A percentile compares a stretch with the other conserved stretches of the same genome.
Conservation (phyloP, 1,284 basidiomycete species). For the Exsudoporus floridanus region DNA sequence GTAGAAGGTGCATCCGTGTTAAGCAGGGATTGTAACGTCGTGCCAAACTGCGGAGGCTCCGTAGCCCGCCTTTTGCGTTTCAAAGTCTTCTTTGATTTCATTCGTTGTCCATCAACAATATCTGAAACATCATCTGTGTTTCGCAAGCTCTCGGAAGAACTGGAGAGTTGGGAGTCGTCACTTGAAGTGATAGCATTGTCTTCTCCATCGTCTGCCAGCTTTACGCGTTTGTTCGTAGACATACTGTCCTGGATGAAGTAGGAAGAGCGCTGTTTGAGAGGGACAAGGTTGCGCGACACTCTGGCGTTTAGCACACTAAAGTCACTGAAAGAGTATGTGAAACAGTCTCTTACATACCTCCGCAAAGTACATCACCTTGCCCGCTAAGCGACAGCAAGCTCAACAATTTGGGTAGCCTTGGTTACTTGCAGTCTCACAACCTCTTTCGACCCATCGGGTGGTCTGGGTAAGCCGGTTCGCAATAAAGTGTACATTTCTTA, state of each 20-base stretch:
- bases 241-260: slow-evolving; percentile 24
- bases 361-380: not conserved
- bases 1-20: slow-evolving; percentile 64
- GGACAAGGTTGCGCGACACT: not conserved
- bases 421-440: slow-evolving; percentile 5
- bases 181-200: slow-evolving; percentile 21
- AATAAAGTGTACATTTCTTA: slow-evolving; percentile 10
- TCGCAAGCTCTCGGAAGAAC: slow-evolving; percentile 28
- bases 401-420: not conserved
- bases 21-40: slow-evolving; percentile 66
- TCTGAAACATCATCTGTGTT: slow-evolving; percentile 58
- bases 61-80: slow-evolving; percentile 81
- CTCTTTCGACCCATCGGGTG: slow-evolving; percentile 2
- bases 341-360: slow-evolving; percentile 1
- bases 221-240: slow-evolving; percentile 42
- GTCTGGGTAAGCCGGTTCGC: slow-evolving; percentile 5
- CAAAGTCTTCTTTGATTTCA: slow-evolving; percentile 73
- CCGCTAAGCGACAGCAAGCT: slow-evolving; percentile 4
- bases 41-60: slow-evolving; percentile 68
- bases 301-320: not conserved
- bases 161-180: slow-evolving; percentile 20
- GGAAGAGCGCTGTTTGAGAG: not conserved
- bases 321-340: too few relatives aligned
- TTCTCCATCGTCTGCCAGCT: slow-evolving; percentile 35
- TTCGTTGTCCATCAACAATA: slow-evolving; percentile 49